Base-by-base conservation (phyloP, 805 yeast genomes). In the Yueomyces sinensis region DNA sequence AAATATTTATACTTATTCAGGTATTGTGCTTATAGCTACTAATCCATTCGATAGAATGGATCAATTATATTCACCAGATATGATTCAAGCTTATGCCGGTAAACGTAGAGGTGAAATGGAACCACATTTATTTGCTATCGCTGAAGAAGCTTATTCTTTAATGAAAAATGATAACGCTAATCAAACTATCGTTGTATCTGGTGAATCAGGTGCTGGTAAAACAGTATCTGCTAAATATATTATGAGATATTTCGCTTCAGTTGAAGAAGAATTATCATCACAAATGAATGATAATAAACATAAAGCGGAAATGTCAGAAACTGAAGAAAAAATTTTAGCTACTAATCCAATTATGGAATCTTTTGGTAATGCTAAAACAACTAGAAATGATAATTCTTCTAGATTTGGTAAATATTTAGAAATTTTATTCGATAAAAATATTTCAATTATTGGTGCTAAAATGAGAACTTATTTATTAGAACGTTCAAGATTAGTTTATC, bases 161-260 rank as follows among this genome's bases (percentile, higher is more conserved):
- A 89, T 89, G 98, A 80, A 82, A 50, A 69, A 77, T 32, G 93
- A 84, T 47, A 65, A 72, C 29, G 68, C 74, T 47, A 87, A 89
- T 62, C 98, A 89, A 62, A 89, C 98, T 1, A 87, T 89, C 42
- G 95, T 89, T 14, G 97, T 89, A 14, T 76, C 87, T 47, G 98
- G 98, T 61, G 98, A 89, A 61, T 82, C 95, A 5, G 98, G 98
- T 59, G 97, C 98, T 20, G 98, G 98, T 58, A 91, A 89, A 52
- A 91, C 97, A 4, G 97, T 89, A 29, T 77, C 91, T 42, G 98
- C 98, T 28, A 89, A 89, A 56, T 89, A 82, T 58, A 89, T 89
- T 44, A 89, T 89, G 97, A 75, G 97, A 58, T 89, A 87, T 59
- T 87, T 89, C 57, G 97, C 97, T 3, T 77, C 94, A 14, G 96